These are phyloP conservation scores for Apiospora malaysiana DNA, from an alignment of 2,329 filamentous ascomycete genomes.

Conservation along the genomic window DNA sequence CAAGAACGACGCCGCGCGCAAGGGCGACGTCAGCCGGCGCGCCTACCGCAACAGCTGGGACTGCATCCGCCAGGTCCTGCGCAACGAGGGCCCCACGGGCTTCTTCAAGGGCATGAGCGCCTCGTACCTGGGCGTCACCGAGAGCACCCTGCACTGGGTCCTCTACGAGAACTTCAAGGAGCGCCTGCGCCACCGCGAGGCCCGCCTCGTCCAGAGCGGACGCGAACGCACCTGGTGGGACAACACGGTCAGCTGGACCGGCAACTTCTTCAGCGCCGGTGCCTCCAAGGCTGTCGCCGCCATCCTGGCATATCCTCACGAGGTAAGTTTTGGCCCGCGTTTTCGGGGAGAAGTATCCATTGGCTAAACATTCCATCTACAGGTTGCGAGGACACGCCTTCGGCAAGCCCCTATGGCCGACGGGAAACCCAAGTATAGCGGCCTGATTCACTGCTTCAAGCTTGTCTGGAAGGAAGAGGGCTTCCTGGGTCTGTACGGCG, in stretches of 20 bases:
- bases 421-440: conserved; percentile 83
- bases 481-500: conserved; percentile 84
- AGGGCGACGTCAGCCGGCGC: conserved; percentile 59
- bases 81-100: conserved; percentile 79
- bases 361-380: not conserved
- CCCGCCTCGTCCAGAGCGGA: conserved; percentile 61
- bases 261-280: conserved; percentile 80
- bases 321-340: conserved; percentile 68
- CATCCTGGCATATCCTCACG: conserved; percentile 88
- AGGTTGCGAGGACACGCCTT: conserved; percentile 83
- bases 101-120: conserved; percentile 91
- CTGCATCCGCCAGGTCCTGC: conserved; percentile 81
- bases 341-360: conserved; percentile 9
- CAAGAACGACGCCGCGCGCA: conserved; percentile 72
- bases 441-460: conserved; percentile 86
- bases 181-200: conserved; percentile 69
- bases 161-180: conserved; percentile 93
- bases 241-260: conserved; percentile 75
- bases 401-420: conserved; percentile 80
- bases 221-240: conserved; percentile 74
- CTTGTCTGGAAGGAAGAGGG: conserved; percentile 89
- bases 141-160: conserved; percentile 92
- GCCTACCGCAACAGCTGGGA: conserved; percentile 89
- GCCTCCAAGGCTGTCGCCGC: conserved; percentile 86
- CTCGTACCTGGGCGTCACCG: conserved; percentile 88